Evolutionary conservation across 2,329 filamentous ascomycete species (phyloP), one percentile per base, ranked within the genome.

Genomic region (Colletotrichum sojae): DNA sequence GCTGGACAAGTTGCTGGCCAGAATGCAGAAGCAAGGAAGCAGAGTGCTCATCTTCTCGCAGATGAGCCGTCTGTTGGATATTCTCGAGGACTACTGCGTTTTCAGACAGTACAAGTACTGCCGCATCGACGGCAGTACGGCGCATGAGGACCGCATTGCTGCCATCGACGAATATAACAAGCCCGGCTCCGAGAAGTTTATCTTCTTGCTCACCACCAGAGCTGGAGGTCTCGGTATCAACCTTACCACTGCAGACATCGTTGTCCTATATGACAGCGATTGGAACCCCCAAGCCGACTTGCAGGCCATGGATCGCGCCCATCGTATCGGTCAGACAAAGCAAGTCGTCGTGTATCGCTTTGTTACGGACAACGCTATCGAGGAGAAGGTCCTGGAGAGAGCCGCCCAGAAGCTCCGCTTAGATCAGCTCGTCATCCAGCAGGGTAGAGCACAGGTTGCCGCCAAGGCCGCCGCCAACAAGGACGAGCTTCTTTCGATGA

Each of bases 151-250:
- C 78, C 94, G 96, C 79, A 98, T 99, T 76, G 91, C 94, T 25
- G 96, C 95, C 49, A 99, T 99, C 75, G 96, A 99, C 76, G 95
- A 98, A 12, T 99, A 99, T 88, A 99, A 99, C 84, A 97, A 93
- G 81, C 92, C 94, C 4, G 94, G 87, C 1, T 98, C 96, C 0
- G 96, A 99, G 77, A 98, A 97, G 80, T 99, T 98, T 75, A 88
- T 99, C 67, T 99, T 99, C 81, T 85, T 99, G 71, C 86, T 99
- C 53, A 99, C 96, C 0, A 99, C 96, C 46, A 91, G 96, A 82
- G 96, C 96, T 66, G 96, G 96, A 85, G 96, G 96, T 75, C 83
- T 99, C 63, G 96, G 96, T 76, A 99, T 99, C 85, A 99, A 99
- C 78, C 84, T 99, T 77, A 99, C 96, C 0, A 92, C 89, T 70